Evolutionary conservation across 2,329 filamentous ascomycete species (phyloP).

Genomic region (Magnaporthiopsis incrustans): DNA sequence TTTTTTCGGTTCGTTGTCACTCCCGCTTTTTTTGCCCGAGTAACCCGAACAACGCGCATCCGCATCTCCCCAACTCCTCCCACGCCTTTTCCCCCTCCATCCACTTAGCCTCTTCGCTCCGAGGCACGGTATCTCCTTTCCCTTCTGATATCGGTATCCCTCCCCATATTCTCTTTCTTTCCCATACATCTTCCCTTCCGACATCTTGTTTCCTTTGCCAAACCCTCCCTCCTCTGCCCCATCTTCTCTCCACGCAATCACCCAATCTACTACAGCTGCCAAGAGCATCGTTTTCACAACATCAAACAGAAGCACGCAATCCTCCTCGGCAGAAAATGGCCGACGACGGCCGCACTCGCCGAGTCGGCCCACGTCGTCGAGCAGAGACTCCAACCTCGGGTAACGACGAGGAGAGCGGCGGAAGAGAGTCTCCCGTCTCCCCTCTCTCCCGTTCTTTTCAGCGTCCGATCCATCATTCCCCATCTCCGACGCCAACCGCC

Average conservation of each 20-base stretch:
- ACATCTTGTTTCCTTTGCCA: no score
- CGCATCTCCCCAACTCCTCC: no score
- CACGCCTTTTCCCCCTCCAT: neutral
- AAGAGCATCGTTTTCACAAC: neutral
- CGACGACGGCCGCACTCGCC: neutral
- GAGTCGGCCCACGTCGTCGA: neutral
- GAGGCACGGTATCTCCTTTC: neutral
- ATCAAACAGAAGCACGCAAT: neutral
- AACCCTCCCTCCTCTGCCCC: neutral
- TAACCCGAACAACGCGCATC: no score
- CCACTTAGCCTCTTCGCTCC: neutral
- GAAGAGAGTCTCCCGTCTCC: neutral
- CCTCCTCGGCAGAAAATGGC: neutral
- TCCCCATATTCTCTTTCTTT: no score
- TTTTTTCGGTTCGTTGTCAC: neutral
- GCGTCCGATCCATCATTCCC: neutral
- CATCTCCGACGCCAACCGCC: no score
- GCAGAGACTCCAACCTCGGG: neutral
- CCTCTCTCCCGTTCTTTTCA: no score
- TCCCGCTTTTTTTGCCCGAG: no score
- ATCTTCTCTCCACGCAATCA: neutral
- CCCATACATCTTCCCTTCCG: no score
- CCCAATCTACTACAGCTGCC: neutral
- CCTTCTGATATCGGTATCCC: neutral
- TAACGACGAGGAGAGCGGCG: neutral